A percentile compares a stretch with the other conserved stretches of the same genome.
These are phyloP conservation scores for Fomitopsis schrenkii DNA, from an alignment of 1,284 basidiomycete species.

Conservation along the genomic window DNA sequence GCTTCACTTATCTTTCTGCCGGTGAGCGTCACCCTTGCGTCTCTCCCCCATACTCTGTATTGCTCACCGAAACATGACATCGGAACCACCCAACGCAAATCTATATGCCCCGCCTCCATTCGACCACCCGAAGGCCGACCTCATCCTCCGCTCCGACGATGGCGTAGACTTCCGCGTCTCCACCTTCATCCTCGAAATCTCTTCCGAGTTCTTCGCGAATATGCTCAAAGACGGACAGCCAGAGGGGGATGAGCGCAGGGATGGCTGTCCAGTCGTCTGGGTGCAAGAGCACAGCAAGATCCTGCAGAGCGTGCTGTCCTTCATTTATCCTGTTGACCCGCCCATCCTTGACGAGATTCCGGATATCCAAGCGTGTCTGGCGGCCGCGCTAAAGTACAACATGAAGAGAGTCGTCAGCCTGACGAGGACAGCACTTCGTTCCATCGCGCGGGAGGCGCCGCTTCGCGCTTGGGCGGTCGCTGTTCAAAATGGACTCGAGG, in stretches of 20 bases:
- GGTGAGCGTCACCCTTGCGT: background rate
- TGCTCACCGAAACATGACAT: background rate
- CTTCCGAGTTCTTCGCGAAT: background rate
- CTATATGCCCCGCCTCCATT: background rate
- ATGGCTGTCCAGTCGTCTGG: background rate
- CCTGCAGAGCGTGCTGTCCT: conserved; percentile 1
- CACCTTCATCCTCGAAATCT: background rate
- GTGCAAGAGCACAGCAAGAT: conserved; percentile 3
- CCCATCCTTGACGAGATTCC: background rate
- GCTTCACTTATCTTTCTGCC: background rate
- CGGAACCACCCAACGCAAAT: conserved; percentile 13
- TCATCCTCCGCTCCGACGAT: conserved; percentile 4
- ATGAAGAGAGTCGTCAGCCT: conserved; percentile 3
- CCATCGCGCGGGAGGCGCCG: background rate
- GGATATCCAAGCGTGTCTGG: conserved; percentile 6
- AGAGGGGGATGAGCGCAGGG: background rate
- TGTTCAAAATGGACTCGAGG: conserved; percentile 14
- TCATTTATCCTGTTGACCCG: background rate
- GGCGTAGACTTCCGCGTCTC: conserved; percentile 1
- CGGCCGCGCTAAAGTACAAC: conserved; percentile 10
- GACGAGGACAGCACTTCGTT: background rate
- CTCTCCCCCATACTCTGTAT: background rate
- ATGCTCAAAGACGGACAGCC: conserved; percentile 6
- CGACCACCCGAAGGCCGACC: background rate
- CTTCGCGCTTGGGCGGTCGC: conserved; percentile 2